Evolutionary conservation across 2,329 filamentous ascomycete species (phyloP).

Genomic region (Paraphoma chrysanthemicola): DNA sequence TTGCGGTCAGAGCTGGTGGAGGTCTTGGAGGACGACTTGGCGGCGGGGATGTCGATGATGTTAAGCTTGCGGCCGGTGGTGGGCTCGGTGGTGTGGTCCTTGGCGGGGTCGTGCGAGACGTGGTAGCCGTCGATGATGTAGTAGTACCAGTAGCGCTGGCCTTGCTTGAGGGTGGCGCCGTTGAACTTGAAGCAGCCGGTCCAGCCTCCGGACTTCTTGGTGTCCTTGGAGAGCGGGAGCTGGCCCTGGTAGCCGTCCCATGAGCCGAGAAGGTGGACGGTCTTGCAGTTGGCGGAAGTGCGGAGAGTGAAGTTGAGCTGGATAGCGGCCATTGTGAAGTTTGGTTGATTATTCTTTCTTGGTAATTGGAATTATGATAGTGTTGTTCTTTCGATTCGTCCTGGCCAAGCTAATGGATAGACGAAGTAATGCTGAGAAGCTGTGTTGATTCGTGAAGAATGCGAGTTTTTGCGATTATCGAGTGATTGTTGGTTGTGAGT

Average conservation of each 20-base stretch:
- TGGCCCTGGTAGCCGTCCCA: slow-evolving; percentile 98
- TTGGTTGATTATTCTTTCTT: slow-evolving; percentile 31
- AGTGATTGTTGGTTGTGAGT: slow-evolving; percentile 28
- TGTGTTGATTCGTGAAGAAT: slow-evolving; percentile 37
- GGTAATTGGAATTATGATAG: slow-evolving; percentile 30
- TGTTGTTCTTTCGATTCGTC: slow-evolving; percentile 36
- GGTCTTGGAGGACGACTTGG: slow-evolving; percentile 54
- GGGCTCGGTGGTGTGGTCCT: slow-evolving; percentile 88
- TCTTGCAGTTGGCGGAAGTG: slow-evolving; percentile 95
- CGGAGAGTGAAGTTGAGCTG: slow-evolving; percentile 96
- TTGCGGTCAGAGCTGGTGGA: slow-evolving; percentile 46
- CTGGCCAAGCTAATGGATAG: slow-evolving; percentile 48
- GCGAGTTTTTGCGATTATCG: slow-evolving; percentile 40
- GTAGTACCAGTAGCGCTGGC: slow-evolving; percentile 99
- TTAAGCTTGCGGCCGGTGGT: slow-evolving; percentile 97
- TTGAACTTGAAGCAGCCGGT: slow-evolving; percentile 97
- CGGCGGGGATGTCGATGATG: slow-evolving; percentile 86
- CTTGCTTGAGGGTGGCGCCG: slow-evolving; percentile 81
- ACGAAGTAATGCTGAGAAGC: slow-evolving; percentile 46
- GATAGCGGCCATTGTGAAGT: slow-evolving; percentile 76
- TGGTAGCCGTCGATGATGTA: slow-evolving; percentile 99
- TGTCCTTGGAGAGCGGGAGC: slow-evolving; percentile 91
- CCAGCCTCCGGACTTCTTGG: slow-evolving; percentile 89
- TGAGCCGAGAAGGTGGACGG: slow-evolving; percentile 94
- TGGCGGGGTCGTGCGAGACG: slow-evolving; percentile 92